A percentile compares a stretch with the other conserved stretches of the same genome.
Conservation (phyloP, 1,284 basidiomycete genomes). For the Butyriboletus appendiculatus region DNA sequence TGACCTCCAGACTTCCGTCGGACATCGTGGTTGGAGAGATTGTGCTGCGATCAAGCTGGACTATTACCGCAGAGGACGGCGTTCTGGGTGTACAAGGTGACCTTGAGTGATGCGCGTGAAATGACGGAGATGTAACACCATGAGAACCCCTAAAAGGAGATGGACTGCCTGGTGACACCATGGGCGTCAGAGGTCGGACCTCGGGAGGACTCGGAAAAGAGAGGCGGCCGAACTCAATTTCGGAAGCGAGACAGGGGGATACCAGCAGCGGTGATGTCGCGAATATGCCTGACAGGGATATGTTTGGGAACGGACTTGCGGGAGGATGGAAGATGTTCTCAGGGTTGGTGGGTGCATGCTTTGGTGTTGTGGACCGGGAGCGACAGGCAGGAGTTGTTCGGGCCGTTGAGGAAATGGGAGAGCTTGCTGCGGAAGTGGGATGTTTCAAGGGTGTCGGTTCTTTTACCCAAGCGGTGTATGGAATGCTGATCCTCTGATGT, state of each 20-base stretch:
- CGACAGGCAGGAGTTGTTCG: constrained; percentile 2
- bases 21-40: constrained; percentile 28
- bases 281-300: constrained; percentile 25
- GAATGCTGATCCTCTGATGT: not conserved
- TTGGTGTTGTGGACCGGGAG: constrained; percentile 8
- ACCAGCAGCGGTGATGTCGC: constrained; percentile 2
- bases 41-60: constrained; percentile 24
- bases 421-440: not conserved
- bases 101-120: constrained; percentile 9
- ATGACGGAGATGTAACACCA: not conserved
- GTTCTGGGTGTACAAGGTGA: constrained; percentile 14
- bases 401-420: constrained; percentile 9
- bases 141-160: constrained; percentile 5
- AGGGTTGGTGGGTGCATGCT: not conserved
- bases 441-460: constrained; percentile 17
- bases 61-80: constrained; percentile 14
- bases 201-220: constrained; percentile 2
- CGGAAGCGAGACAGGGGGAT: constrained; percentile 3
- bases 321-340: constrained; percentile 11
- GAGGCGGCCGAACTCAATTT: constrained; percentile 3
- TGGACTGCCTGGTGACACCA: constrained; percentile 6
- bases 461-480: not conserved
- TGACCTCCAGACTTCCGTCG: constrained; percentile 26
- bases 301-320: constrained; percentile 19
- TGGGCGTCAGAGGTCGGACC: not conserved